Evolutionary conservation across 179 eudicot genomes (phyloP), one percentile per base, ranked within the genome.

Genomic region (Drosera spatulata): DNA sequence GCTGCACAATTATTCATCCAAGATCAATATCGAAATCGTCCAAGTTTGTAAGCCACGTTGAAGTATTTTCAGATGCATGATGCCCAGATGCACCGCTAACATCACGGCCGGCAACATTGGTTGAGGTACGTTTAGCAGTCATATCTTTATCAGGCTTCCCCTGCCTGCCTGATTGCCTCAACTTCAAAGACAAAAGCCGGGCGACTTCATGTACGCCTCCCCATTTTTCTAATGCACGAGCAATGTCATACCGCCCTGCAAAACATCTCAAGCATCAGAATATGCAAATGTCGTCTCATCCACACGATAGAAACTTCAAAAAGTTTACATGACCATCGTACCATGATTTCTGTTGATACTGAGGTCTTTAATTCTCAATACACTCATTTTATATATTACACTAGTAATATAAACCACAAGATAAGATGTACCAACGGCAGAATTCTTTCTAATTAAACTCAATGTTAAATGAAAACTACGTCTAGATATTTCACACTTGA

Each of bases 121-220:
- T 59, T 15, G 76, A 61, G 39, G 56, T 39, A 61, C 10, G 41
- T 53, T 67, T 86, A 10, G 8, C 43, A 68, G 71, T 83, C 75
- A 76, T 80, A 15, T 79, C 88, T 61, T 64, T 80, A 4, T 69
- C 65, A 37, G 67, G 61, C 65, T 52, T 73, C 66, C 74, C 67
- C 69, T 84, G 89, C 74, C 88, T 80, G 77, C 80, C 81, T 0
- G 95, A 93, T 60, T 83, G 96, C 66, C 99, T 78, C 64, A 81
- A 72, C 69, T 86, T 84, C 10, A 93, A 84, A 2, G 88, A 80
- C 5, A 93, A 74, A 69, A 93, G 95, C 15, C 97, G 97, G 14
- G 99, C 86, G 56, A 89, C 99, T 83, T 93, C 99, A 60, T 86
- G 95, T 43, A 89, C 76, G 55, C 99, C 97, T 4, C 99, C 99